Percentiles rank a stretch among this genome's conserved stretches.
These are phyloP conservation scores for Scheffersomyces parashehatae DNA, from an alignment of 1,139 yeast genomes.

Conservation along the genomic window DNA sequence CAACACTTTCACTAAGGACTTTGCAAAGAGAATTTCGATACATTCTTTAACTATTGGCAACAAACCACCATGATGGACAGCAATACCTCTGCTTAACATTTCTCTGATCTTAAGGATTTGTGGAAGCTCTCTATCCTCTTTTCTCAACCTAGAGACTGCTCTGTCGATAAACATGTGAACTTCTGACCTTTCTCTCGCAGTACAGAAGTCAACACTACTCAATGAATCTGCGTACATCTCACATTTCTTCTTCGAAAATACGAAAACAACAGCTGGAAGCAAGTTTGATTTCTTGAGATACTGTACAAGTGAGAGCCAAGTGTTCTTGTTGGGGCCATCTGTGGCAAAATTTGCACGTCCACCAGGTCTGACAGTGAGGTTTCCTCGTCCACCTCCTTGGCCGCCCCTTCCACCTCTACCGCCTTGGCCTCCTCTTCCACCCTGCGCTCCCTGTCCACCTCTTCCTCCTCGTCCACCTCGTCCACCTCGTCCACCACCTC, in stretches of 20 bases:
- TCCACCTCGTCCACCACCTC: conserved; percentile 27
- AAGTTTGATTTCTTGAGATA: conserved; percentile 64
- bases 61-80: conserved; percentile 96
- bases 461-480: conserved; percentile 21
- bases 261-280: conserved; percentile 90
- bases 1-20: conserved; percentile 79
- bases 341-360: conserved; percentile 34
- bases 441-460: conserved; percentile 29
- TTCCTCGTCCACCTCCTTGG: conserved; percentile 26
- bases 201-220: conserved; percentile 75
- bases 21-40: conserved; percentile 88
- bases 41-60: conserved; percentile 94
- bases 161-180: conserved; percentile 90
- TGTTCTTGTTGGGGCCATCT: conserved; percentile 75
- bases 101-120: conserved; percentile 84
- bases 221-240: conserved; percentile 89
- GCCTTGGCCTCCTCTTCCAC: conserved; percentile 20
- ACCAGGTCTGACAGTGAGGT: conserved; percentile 16
- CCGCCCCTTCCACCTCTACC: conserved; percentile 22
- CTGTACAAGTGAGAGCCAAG: conserved; percentile 79
- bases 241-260: conserved; percentile 89
- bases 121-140: conserved; percentile 91
- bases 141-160: conserved; percentile 82
- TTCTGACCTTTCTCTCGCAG: conserved; percentile 81
- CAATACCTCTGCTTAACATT: conserved; percentile 85